Base-by-base conservation (phyloP, 1,284 basidiomycete genomes). In the Golubevia sp. region DNA sequence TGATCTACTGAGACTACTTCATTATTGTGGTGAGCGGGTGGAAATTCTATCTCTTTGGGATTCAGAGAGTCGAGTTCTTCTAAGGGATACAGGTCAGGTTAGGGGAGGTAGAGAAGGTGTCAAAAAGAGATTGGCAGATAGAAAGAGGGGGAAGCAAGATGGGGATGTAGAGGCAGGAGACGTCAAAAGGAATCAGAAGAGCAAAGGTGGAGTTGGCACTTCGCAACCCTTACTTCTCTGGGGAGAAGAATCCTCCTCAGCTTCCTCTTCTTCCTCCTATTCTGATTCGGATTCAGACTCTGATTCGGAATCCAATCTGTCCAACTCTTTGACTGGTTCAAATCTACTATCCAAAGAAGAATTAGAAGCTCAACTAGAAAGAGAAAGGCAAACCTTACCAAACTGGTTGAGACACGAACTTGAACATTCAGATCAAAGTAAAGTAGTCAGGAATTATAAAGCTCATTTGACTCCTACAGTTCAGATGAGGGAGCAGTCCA, bases 371-470 rank as follows among this genome's bases (percentile, higher is more conserved):
- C 30, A 34, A 34, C 11, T 26, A 25, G 62, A 64, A 53, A 38
- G 62, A 38, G 62, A 58, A 13, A 21, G 59, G n/a, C 62, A 64
- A 62, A 62, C 75, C 55, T 73, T 80, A 65, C 78, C 78, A 7
- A 72, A 66, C n/a, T 80, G 78, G 78, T 74, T 80, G n/a, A 61
- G 68, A 24, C 65, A 67, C 18, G 78, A 80, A 56, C 67, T 80
- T 27, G 58, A 63, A 3, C 5, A 64, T 50, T 44, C 58, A 18
- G 68, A 68, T 2, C 62, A 69, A 2, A 64, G 64, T 4, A 67
- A 71, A 2, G 76, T 79, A 23, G 70, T 71, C 8, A 66, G 69
- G 38, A 62, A 62, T 1, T 76, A 80, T 58, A 66, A 68, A 24
- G 75, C 78, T 2, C 78, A 80, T 50, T 63, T 80, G 7, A 69